These are phyloP conservation scores for Collybia mongolica DNA, from an alignment of 768 basidiomycete species.

Conservation along the genomic window DNA sequence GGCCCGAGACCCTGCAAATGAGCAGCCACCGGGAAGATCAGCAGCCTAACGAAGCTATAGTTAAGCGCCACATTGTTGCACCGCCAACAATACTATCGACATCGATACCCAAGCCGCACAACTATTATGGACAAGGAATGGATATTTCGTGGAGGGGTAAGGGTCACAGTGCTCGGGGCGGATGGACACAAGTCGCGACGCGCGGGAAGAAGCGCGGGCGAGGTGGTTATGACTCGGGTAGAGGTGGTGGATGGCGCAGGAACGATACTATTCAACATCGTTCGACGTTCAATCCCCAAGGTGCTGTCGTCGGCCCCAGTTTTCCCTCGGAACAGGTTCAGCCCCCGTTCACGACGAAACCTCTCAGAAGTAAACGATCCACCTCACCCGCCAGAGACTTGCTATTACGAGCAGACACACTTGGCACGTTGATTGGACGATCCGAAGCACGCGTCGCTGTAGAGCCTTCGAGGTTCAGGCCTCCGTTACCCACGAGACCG, in stretches of 20 bases:
- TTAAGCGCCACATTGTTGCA: constrained; percentile 10
- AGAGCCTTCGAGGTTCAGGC: too few relatives aligned
- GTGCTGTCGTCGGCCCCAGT: not conserved
- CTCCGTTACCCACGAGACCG: too few relatives aligned
- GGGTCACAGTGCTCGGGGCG: not conserved
- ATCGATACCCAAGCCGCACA: not conserved
- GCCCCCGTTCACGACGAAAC: not conserved
- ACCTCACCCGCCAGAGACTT: not conserved
- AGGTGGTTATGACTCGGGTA: not conserved
- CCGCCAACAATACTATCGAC: constrained; percentile 12
- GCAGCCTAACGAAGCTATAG: constrained; percentile 17
- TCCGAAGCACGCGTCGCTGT: too few relatives aligned
- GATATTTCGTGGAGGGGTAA: not conserved
- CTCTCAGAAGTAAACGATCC: not conserved
- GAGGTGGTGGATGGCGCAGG: not conserved
- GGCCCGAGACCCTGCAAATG: too few relatives aligned
- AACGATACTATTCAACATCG: not conserved
- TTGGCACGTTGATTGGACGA: too few relatives aligned
- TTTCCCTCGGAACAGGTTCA: not conserved
- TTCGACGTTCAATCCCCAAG: not conserved
- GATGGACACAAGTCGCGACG: constrained; percentile 1
- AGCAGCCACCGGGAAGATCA: constrained; percentile 9
- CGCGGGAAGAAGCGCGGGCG: constrained; percentile 8
- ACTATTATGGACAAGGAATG: not conserved
- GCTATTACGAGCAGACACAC: too few relatives aligned